Base-by-base conservation (phyloP, 345 rosid genomes). In the Lumnitzera racemosa region DNA sequence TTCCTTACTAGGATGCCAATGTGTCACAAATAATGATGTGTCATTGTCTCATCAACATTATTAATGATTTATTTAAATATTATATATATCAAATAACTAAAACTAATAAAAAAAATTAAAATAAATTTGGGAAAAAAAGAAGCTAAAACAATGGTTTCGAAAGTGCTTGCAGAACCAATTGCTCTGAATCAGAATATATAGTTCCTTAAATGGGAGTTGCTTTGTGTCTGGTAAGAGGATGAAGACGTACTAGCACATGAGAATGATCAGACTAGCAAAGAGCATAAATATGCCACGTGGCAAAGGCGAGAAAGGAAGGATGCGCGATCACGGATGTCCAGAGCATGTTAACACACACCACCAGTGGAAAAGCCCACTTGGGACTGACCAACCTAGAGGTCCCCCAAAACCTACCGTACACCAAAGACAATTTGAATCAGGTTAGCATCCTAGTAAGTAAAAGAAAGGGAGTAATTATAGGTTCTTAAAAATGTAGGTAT, bases 301-400 rank as follows among this genome's bases (percentile, higher is more conserved):
- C 95, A 86, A 15, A 91, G 76, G 0, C 87, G 79, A 11, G 59
- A 86, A 2, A 89, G 83, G 79, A 86, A 91, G 57, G 88, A 79
- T 65, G 98, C 2, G 95, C 90, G 12, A 86, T 84, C 55, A 88
- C 65, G 41, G 95, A 96, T 2, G 98, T 88, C 83, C 84, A 91
- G 65, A 88, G 48, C 54, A 86, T 81, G 81, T 84, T 91, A 29
- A 86, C 86, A 15, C 87, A 83, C 36, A 86, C 98, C 61, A 91
- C 20, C 96, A 51, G 86, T 55, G 51, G 57, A 91, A 91, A 20
- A 91, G 51, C 79, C 88, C 98, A 49, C 98, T 88, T 3, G 96
- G 98, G 29, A 88, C 96, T 20, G 88, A 70, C 98, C 96, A 91
- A 8, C 96, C 96, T n/a, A 91, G 77, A 16, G 96, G 98, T 3